A percentile compares a stretch with the other conserved stretches of the same genome.
phyloP scores from a whole-genome alignment of 805 yeast species.

The Yamadazyma kitorensis region DNA sequence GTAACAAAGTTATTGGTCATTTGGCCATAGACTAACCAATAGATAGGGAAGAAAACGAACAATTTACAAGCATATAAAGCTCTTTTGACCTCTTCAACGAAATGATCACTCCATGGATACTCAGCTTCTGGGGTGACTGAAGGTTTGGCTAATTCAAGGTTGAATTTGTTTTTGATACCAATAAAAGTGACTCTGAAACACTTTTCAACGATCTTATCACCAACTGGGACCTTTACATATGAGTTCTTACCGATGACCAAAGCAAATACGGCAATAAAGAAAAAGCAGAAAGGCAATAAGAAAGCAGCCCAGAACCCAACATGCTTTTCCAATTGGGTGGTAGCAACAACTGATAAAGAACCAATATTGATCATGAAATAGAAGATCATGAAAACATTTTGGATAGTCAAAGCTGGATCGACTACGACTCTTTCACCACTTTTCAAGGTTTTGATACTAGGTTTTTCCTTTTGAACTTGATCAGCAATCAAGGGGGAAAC shows the following conservation, averaged over 20 bases:
- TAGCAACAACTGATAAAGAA: conserved; percentile 70
- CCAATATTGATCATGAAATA: conserved; percentile 78
- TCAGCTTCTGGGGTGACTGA: conserved; percentile 45
- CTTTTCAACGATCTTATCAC: conserved; percentile 57
- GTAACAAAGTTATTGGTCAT: conserved; percentile 71
- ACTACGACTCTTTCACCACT: conserved; percentile 40
- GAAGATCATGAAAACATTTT: conserved; percentile 72
- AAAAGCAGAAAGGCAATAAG: conserved; percentile 63
- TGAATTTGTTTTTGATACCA: conserved; percentile 46
- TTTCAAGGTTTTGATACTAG: conserved; percentile 35
- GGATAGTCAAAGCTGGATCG: conserved; percentile 70
- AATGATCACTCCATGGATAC: conserved; percentile 61
- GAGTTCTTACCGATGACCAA: conserved; percentile 52
- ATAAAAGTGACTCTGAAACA: conserved; percentile 45
- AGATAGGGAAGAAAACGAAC: conserved; percentile 66
- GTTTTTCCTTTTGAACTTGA: conserved; percentile 43
- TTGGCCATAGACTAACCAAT: conserved; percentile 71
- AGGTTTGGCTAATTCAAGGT: conserved; percentile 58
- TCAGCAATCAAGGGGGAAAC: conserved; percentile 74
- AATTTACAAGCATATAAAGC: conserved; percentile 71
- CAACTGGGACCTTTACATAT: conserved; percentile 59
- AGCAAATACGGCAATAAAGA: conserved; percentile 49
- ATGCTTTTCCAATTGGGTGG: conserved; percentile 65
- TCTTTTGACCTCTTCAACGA: conserved; percentile 70
- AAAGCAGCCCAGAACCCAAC: conserved; percentile 76